A percentile compares a stretch with the other conserved stretches of the same genome.
These are phyloP conservation scores for Vararia minispora DNA, from an alignment of 768 basidiomycete genomes.

Conservation along the genomic window DNA sequence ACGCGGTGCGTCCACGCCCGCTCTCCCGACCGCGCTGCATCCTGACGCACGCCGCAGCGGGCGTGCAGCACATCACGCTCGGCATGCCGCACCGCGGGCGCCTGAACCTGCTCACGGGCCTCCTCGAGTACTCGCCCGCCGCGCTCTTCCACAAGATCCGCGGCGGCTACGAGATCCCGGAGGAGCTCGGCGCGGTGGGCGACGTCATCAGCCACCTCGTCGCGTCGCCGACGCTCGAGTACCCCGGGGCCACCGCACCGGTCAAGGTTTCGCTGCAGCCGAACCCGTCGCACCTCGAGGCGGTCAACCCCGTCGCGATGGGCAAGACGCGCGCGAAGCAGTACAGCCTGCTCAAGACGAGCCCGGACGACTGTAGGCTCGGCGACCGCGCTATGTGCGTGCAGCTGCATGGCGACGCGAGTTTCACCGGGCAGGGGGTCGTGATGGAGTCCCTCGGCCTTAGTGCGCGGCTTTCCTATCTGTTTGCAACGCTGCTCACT, in stretches of 20 bases:
- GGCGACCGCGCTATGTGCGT: slow-evolving; percentile 78
- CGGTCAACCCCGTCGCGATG: slow-evolving; percentile 77
- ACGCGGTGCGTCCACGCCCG: slow-evolving; percentile 26
- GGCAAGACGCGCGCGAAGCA: slow-evolving; percentile 91
- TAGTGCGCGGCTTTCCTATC: slow-evolving; percentile 33
- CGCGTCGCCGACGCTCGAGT: slow-evolving; percentile 52
- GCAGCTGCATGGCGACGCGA: slow-evolving; percentile 86
- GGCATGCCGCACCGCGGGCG: slow-evolving; percentile 87
- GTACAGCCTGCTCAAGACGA: slow-evolving; percentile 63
- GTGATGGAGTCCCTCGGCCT: slow-evolving; percentile 83
- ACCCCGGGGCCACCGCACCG: slow-evolving; percentile 34
- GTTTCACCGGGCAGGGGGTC: slow-evolving; percentile 84
- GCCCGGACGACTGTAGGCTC: slow-evolving; percentile 28
- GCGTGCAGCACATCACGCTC: slow-evolving; percentile 60
- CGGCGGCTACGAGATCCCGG: slow-evolving; percentile 62
- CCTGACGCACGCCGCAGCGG: slow-evolving; percentile 27
- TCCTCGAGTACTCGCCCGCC: slow-evolving; percentile 55
- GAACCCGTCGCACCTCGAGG: slow-evolving; percentile 79
- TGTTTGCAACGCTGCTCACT: neutral
- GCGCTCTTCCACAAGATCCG: slow-evolving; percentile 83
- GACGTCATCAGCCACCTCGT: slow-evolving; percentile 86
- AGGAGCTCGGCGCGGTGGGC: slow-evolving; percentile 56
- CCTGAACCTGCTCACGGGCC: slow-evolving; percentile 72
- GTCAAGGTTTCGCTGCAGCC: slow-evolving; percentile 72
- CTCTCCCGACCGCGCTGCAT: neutral